phyloP scores from a whole-genome alignment of 305 asterid genomes.

The Ilex paraguariensis region DNA sequence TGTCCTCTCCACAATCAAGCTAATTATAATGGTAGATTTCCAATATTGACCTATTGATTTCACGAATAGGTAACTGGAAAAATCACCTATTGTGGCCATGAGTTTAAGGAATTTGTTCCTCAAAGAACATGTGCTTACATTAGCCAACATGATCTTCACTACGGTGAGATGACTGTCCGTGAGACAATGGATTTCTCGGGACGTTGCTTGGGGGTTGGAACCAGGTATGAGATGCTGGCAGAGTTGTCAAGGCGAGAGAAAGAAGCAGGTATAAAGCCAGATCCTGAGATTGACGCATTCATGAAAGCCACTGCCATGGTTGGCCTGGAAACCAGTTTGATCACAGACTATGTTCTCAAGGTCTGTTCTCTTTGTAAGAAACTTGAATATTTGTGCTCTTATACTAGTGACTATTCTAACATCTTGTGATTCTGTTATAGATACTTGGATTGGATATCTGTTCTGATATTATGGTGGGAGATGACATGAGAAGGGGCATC shows the following conservation, averaged over 20 bases:
- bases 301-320: constrained; percentile 51
- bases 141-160: constrained; percentile 53
- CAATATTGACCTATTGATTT: neutral
- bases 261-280: constrained; percentile 50
- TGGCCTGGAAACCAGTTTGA: constrained; percentile 45
- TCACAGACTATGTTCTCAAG: constrained; percentile 60
- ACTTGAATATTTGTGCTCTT: neutral
- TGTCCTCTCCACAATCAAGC: neutral
- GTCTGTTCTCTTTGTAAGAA: constrained; percentile 13
- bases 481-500: constrained; percentile 58
- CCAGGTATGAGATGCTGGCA: constrained; percentile 41
- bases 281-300: constrained; percentile 53
- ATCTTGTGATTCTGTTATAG: constrained; percentile 19
- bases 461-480: constrained; percentile 57
- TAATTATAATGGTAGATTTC: too few relatives aligned
- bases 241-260: constrained; percentile 58
- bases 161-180: constrained; percentile 55
- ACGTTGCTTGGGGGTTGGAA: constrained; percentile 51
- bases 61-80: constrained; percentile 52
- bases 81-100: constrained; percentile 53
- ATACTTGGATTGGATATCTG: constrained; percentile 59
- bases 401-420: neutral
- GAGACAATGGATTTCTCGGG: constrained; percentile 56
- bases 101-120: constrained; percentile 41
- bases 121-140: constrained; percentile 84